These are phyloP conservation scores for Syncephalastrum sp. DNA, from an alignment of 371 early-diverging fungal genomes.

Conservation along the genomic window DNA sequence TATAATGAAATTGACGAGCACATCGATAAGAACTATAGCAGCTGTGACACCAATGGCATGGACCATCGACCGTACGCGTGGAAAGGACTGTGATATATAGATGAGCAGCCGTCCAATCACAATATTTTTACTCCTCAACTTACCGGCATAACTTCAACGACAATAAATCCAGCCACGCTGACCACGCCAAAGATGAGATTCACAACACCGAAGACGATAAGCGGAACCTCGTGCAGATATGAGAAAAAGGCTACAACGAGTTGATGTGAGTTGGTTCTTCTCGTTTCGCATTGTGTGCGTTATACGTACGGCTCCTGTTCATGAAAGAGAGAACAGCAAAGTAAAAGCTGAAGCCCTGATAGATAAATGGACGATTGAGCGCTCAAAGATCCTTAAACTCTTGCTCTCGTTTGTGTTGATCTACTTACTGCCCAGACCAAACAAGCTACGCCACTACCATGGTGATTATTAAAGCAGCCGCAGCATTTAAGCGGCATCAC, in stretches of 20 bases:
- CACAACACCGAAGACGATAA: slow-evolving; percentile 26
- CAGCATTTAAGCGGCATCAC: slow-evolving; percentile 18
- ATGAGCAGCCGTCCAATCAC: neutral
- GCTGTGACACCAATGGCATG: slow-evolving; percentile 11
- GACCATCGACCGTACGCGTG: slow-evolving; percentile 13
- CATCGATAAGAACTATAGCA: slow-evolving; percentile 13
- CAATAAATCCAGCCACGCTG: slow-evolving; percentile 16
- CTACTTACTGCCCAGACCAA: slow-evolving; percentile 29
- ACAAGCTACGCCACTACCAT: slow-evolving; percentile 24
- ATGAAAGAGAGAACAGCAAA: slow-evolving; percentile 32
- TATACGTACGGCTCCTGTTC: slow-evolving; percentile 25
- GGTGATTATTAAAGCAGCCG: slow-evolving; percentile 25
- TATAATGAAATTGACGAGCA: slow-evolving; percentile 21
- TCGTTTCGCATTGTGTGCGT: neutral
- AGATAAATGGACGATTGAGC: neutral
- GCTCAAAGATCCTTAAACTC: too few relatives aligned
- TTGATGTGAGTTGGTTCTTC: neutral
- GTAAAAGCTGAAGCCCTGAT: slow-evolving; percentile 31
- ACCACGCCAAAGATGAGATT: slow-evolving; percentile 31
- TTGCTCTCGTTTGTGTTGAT: neutral
- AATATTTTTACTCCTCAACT: neutral
- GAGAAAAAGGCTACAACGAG: slow-evolving; percentile 25
- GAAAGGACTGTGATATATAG: neutral
- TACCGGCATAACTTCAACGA: slow-evolving; percentile 1
- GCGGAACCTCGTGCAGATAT: slow-evolving; percentile 20